A percentile compares a stretch with the other conserved stretches of the same genome.
Conservation (phyloP, 208 protist genomes). For the Leishmania braziliensis region DNA sequence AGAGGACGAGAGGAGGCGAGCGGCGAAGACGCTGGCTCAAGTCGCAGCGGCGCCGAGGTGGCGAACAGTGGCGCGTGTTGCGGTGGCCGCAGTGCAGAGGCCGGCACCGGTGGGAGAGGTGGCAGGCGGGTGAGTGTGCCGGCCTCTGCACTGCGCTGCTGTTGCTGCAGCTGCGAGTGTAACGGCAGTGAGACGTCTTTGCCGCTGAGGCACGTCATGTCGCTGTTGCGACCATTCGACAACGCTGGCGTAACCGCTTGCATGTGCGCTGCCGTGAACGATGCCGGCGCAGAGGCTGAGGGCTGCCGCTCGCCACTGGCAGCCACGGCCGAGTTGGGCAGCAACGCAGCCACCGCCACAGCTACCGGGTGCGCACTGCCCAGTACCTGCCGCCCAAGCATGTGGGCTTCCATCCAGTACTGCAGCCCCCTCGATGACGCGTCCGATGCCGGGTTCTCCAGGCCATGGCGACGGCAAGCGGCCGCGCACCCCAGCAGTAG, state of each 20-base stretch:
- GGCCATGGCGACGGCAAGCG: neutral
- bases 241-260: neutral
- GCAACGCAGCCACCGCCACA: neutral
- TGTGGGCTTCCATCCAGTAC: conserved; percentile 18
- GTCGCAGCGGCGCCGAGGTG: neutral
- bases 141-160: neutral
- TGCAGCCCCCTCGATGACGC: neutral
- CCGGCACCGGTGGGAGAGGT: conserved; percentile 2
- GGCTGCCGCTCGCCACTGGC: conserved; percentile 3
- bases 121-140: neutral
- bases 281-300: neutral
- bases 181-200: neutral
- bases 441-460: neutral
- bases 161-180: neutral
- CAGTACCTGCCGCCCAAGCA: conserved; percentile 12
- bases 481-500: conserved; percentile 8
- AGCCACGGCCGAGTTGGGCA: neutral
- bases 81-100: neutral
- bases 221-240: too few species aligned
- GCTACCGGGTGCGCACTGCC: conserved; percentile 23
- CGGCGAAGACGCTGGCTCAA: neutral
- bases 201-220: neutral
- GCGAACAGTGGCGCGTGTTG: neutral
- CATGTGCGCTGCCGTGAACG: neutral
- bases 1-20: neutral